phyloP scores from a whole-genome alignment of 257 asterid species.

The Linderniella brevidens region DNA sequence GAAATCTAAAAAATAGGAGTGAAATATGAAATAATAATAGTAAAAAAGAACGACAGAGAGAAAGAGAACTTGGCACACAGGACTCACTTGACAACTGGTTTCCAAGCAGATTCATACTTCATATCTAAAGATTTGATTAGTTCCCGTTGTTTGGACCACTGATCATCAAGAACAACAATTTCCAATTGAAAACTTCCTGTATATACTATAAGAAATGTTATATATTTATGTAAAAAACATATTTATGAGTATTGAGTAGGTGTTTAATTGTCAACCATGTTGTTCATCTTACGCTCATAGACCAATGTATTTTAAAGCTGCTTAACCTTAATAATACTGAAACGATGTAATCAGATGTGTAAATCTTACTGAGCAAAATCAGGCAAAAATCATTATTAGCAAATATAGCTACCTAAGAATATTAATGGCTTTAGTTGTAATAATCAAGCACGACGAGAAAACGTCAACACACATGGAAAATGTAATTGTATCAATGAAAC shows the following conservation, averaged over 20 bases:
- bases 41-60: constrained; percentile 1
- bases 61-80: constrained; percentile 6
- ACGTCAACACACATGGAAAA: constrained; percentile 1
- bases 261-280: background rate
- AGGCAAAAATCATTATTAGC: too few relatives aligned
- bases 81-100: constrained; percentile 30
- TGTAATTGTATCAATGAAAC: constrained; percentile 3
- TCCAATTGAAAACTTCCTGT: constrained; percentile 34
- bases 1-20: background rate
- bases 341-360: too few relatives aligned
- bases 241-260: too few relatives aligned
- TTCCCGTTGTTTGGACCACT: constrained; percentile 39
- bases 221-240: constrained; percentile 4
- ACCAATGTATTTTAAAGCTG: too few relatives aligned
- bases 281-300: too few relatives aligned
- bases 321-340: too few relatives aligned
- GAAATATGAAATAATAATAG: constrained; percentile 2
- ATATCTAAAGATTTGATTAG: constrained; percentile 44
- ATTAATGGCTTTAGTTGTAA: too few relatives aligned
- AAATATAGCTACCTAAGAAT: too few relatives aligned
- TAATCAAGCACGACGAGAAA: background rate
- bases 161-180: constrained; percentile 35
- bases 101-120: constrained; percentile 40
- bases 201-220: constrained; percentile 10
- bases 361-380: too few relatives aligned